A percentile compares a stretch with the other conserved stretches of the same genome.
Conservation (phyloP, 2,329 filamentous ascomycete genomes). For the Colletotrichum scovillei region DNA sequence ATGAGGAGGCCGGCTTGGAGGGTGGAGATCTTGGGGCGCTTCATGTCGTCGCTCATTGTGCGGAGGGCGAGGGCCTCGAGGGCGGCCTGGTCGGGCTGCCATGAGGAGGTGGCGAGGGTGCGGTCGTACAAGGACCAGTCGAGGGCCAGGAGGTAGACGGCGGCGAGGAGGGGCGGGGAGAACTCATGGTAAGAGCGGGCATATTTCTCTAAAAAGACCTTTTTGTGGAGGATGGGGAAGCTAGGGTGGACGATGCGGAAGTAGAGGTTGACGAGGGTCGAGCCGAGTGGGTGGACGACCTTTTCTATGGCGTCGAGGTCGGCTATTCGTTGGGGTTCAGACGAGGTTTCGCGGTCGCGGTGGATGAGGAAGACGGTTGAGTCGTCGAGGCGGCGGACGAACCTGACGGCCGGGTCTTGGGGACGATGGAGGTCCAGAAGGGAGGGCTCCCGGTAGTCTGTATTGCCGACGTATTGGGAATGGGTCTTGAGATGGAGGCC, state of each 20-base stretch:
- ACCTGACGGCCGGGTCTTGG: constrained; percentile 49
- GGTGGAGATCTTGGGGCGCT: constrained; percentile 65
- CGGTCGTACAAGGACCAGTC: constrained; percentile 71
- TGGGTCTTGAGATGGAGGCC: constrained; percentile 69
- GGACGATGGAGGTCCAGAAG: constrained; percentile 68
- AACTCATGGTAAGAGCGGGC: constrained; percentile 67
- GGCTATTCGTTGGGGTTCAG: constrained; percentile 53
- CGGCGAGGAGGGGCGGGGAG: constrained; percentile 67
- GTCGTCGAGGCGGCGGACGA: constrained; percentile 47
- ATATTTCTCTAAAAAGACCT: constrained; percentile 72
- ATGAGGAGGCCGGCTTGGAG: constrained; percentile 66
- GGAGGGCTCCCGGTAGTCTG: constrained; percentile 67
- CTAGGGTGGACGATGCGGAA: constrained; percentile 71
- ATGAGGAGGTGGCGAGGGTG: constrained; percentile 52
- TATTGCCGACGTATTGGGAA: constrained; percentile 70
- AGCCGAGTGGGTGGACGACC: constrained; percentile 71
- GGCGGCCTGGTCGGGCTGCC: constrained; percentile 44
- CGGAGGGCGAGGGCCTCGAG: constrained; percentile 53
- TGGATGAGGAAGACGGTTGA: constrained; percentile 50
- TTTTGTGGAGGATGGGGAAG: constrained; percentile 70
- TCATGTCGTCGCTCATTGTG: constrained; percentile 59
- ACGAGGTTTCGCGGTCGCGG: constrained; percentile 48
- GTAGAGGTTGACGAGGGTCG: constrained; percentile 73
- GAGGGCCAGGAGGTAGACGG: constrained; percentile 71
- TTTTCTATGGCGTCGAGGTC: constrained; percentile 66